Conservation (phyloP, 73 alveolate genomes). For the Diophrys appendiculata region DNA sequence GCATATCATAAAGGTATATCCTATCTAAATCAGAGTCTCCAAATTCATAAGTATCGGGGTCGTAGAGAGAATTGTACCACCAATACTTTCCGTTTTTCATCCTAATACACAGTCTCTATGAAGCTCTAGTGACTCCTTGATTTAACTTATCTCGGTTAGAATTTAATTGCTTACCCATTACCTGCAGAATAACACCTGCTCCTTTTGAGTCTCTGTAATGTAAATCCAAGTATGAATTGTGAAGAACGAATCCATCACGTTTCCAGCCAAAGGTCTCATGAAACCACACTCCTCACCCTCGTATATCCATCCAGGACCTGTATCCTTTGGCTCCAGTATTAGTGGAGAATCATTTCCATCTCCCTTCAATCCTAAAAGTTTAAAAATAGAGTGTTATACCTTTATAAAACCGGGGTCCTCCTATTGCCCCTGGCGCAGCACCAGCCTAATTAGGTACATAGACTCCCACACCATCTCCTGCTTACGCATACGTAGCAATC, state of each 20-base stretch:
- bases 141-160: not conserved
- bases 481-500: too few species aligned
- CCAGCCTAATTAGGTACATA: too few species aligned
- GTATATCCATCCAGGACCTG: slow-evolving; percentile 22
- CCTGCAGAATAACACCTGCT: slow-evolving; percentile 27
- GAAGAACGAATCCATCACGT: slow-evolving; percentile 11
- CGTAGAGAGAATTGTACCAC: not conserved
- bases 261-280: not conserved
- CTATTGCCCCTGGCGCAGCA: too few species aligned
- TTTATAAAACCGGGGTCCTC: too few species aligned
- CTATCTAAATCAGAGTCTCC: slow-evolving; percentile 7
- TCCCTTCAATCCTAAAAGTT: too few species aligned
- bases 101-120: not conserved
- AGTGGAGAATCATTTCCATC: too few species aligned
- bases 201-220: slow-evolving; percentile 7
- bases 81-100: slow-evolving; percentile 6
- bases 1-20: slow-evolving; percentile 4
- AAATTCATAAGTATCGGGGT: slow-evolving; percentile 4
- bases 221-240: slow-evolving; percentile 22
- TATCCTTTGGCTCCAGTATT: not conserved
- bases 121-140: not conserved
- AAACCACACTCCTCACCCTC: slow-evolving; percentile 23
- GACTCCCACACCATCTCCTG: too few species aligned
- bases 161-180: slow-evolving; percentile 12
- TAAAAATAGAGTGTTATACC: too few species aligned